Percentiles rank a stretch among this genome's conserved stretches.
Conservation (phyloP, 176 grass and related monocot genomes). For the Bolboschoenus planiculmis region DNA sequence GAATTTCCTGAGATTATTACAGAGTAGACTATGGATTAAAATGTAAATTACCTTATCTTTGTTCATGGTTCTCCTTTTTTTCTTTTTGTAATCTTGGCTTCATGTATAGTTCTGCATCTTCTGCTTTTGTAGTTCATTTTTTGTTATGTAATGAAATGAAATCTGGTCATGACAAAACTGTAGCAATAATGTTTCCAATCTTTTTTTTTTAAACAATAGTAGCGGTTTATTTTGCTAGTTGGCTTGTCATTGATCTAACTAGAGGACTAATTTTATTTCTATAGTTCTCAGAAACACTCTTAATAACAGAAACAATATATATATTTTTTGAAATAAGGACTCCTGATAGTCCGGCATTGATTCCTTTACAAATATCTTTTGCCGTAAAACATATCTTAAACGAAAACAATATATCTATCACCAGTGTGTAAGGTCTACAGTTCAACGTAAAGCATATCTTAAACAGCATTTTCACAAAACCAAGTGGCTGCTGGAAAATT, state of each 20-base stretch:
- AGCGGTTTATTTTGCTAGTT: background rate
- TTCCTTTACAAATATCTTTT: no score
- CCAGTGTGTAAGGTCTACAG: no score
- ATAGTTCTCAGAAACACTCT: no score
- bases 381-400: no score
- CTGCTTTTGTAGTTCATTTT: background rate
- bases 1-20: constrained; percentile 60
- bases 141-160: background rate
- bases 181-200: background rate
- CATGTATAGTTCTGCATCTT: background rate
- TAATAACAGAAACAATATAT: no score
- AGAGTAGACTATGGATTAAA: constrained; percentile 31
- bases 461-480: no score
- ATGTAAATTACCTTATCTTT: background rate
- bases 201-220: background rate
- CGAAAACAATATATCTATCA: no score
- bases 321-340: no score
- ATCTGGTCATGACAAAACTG: background rate
- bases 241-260: background rate
- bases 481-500: no score
- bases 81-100: background rate
- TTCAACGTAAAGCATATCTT: no score
- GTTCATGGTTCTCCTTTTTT: background rate
- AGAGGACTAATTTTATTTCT: background rate
- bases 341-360: no score